Conservation (phyloP, 2,329 filamentous ascomycete genomes). For the Sordariomycetes sp. region DNA sequence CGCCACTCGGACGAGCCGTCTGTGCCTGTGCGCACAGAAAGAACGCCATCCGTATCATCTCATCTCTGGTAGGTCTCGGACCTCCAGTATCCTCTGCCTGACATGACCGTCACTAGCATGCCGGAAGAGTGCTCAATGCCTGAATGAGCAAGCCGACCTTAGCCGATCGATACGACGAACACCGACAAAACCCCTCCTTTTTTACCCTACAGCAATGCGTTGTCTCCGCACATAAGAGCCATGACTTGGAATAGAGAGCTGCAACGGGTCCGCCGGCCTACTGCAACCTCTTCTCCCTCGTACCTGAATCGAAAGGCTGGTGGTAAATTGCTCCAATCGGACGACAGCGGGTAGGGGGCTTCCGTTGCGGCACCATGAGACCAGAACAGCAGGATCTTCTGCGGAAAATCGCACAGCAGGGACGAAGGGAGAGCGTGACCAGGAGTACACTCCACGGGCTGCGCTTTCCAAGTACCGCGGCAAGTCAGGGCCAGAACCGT, state of each 20-base stretch:
- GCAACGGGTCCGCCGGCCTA: background rate
- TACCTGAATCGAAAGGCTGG: background rate
- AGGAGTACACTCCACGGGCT: no score
- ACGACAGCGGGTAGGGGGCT: background rate
- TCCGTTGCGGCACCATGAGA: background rate
- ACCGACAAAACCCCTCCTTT: background rate
- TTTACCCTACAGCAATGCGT: background rate
- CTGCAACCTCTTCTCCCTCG: background rate
- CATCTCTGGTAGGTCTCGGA: background rate
- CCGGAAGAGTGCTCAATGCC: background rate
- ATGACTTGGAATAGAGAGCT: background rate
- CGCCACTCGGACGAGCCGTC: background rate
- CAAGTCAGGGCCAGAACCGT: no score
- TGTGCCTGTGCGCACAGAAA: background rate
- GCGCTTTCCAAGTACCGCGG: no score
- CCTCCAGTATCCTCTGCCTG: background rate
- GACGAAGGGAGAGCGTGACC: no score
- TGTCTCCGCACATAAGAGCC: background rate
- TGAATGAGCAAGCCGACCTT: background rate
- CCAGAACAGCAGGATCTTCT: background rate
- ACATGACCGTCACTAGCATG: background rate
- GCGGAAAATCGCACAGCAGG: background rate
- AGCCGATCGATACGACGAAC: background rate
- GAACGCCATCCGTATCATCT: background rate
- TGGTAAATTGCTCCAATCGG: background rate